phyloP scores from a whole-genome alignment of 345 rosid species.

The Hypericum perforatum region DNA sequence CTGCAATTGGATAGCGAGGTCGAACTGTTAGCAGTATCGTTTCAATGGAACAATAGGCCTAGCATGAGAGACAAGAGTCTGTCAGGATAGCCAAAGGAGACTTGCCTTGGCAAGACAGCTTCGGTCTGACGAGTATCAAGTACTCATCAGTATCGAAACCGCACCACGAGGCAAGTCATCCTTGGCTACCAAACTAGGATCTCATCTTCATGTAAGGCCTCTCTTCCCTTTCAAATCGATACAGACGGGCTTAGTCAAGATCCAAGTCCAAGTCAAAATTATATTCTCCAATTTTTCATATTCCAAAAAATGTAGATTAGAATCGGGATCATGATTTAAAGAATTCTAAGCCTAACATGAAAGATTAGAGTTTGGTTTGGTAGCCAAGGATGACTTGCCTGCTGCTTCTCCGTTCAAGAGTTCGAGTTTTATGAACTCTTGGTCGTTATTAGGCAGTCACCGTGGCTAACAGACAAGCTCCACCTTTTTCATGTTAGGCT shows the following conservation, averaged over 20 bases:
- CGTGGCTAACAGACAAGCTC: neutral
- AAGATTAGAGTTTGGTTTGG: no score
- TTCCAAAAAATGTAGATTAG: no score
- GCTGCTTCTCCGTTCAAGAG: no score
- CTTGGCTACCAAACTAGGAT: constrained; percentile 25
- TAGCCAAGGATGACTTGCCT: no score
- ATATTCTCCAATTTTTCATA: no score
- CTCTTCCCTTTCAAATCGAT: constrained; percentile 5
- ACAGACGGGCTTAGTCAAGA: no score
- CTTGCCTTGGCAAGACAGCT: constrained; percentile 20
- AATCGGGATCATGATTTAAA: no score
- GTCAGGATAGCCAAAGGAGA: constrained; percentile 32
- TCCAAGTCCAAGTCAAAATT: no score
- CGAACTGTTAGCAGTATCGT: no score
- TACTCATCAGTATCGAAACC: neutral
- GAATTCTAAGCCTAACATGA: no score
- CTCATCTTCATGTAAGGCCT: constrained; percentile 30
- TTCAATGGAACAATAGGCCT: constrained; percentile 27
- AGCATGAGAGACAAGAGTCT: constrained; percentile 27
- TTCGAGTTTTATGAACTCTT: no score
- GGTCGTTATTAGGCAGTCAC: neutral
- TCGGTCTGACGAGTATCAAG: neutral
- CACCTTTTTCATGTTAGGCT: neutral
- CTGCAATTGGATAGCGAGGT: no score
- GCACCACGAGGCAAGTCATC: constrained; percentile 28